Evolutionary conservation across 129 eudicot species (phyloP).

Genomic region (Flaveria ramosissima): DNA sequence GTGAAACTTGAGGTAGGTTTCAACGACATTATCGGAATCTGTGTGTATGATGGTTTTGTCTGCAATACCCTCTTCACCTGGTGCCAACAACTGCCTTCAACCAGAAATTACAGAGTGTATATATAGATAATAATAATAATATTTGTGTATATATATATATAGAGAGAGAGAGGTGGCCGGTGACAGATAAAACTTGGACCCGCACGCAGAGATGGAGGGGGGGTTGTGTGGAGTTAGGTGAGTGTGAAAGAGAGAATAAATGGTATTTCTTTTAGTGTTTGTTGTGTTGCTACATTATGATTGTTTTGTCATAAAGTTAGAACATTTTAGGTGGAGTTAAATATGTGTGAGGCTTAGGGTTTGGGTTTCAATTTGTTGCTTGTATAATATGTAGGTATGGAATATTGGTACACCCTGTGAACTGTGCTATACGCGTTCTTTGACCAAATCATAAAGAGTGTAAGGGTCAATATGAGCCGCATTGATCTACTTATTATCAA

Average conservation of each 20-base stretch:
- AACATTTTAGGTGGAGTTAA: too few relatives aligned
- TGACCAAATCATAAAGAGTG: too few relatives aligned
- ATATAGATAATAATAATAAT: not conserved
- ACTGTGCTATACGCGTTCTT: too few relatives aligned
- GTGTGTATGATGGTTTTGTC: conserved; percentile 12
- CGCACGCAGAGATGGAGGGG: conserved; percentile 3
- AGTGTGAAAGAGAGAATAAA: not conserved
- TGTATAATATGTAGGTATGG: too few relatives aligned
- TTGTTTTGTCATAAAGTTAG: too few relatives aligned
- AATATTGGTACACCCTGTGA: too few relatives aligned
- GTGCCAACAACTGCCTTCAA: conserved; percentile 33
- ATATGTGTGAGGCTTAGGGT: too few relatives aligned
- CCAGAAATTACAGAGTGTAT: conserved; percentile 24
- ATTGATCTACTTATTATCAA: too few relatives aligned
- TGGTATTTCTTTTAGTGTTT: too few relatives aligned
- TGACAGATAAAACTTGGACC: not conserved
- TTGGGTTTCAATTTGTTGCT: too few relatives aligned
- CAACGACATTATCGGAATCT: conserved; percentile 37
- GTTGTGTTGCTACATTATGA: too few relatives aligned
- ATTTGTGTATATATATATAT: not conserved
- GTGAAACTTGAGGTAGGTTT: conserved; percentile 38
- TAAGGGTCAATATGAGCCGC: too few relatives aligned
- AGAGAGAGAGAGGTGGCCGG: conserved; percentile 6
- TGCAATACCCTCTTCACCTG: conserved; percentile 17
- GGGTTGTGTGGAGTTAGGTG: not conserved